Conservation (phyloP, 768 basidiomycete genomes). For the Leccinum longicurvipes region DNA sequence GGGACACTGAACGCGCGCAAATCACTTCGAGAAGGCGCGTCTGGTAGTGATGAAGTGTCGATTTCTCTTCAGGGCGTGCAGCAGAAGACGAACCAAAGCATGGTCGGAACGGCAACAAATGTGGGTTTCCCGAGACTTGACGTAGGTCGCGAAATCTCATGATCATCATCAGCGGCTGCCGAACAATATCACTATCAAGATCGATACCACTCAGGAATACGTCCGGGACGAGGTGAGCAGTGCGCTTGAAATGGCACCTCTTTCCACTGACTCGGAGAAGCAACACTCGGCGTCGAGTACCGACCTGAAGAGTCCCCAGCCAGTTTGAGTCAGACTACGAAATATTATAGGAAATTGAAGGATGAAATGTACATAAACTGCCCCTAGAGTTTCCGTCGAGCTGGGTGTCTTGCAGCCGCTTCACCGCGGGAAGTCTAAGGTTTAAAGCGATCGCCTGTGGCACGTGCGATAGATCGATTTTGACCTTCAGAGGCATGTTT, state of each 20-base stretch:
- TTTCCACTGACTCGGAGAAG: slow-evolving; percentile 1
- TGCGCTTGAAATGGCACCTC: neutral
- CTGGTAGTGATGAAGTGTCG: slow-evolving; percentile 28
- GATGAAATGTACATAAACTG: slow-evolving; percentile 3
- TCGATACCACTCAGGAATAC: neutral
- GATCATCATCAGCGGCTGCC: neutral
- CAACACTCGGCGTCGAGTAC: slow-evolving; percentile 18
- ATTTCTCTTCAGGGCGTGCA: slow-evolving; percentile 29
- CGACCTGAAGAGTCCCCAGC: slow-evolving; percentile 20
- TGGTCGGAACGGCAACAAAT: neutral
- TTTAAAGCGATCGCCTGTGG: no score
- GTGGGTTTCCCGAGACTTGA: neutral
- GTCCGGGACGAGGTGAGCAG: neutral
- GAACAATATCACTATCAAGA: neutral
- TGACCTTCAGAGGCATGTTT: no score
- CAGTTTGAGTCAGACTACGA: slow-evolving; percentile 7
- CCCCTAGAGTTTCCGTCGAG: no score
- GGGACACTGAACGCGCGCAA: slow-evolving; percentile 60
- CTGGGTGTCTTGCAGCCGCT: no score
- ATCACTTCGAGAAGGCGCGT: slow-evolving; percentile 35
- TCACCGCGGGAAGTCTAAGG: no score
- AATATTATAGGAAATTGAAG: neutral
- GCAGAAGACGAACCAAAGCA: slow-evolving; percentile 17
- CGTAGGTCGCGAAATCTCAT: neutral
- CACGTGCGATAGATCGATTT: no score